A percentile compares a stretch with the other conserved stretches of the same genome.
phyloP scores from a whole-genome alignment of 768 basidiomycete genomes.

The Gloeophyllum trabeum region DNA sequence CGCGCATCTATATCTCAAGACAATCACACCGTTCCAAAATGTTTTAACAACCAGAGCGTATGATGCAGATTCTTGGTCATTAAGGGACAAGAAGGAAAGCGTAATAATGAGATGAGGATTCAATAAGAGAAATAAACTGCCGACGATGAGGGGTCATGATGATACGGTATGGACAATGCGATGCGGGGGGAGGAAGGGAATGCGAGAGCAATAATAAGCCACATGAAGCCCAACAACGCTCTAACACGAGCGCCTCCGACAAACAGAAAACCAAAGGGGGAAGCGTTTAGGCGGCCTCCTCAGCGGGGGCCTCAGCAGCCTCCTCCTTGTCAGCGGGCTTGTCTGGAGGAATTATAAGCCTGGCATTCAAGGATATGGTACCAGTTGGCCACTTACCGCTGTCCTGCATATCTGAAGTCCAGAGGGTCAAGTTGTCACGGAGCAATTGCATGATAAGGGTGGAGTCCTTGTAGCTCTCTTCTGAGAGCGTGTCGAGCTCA shows the following conservation, averaged over 20 bases:
- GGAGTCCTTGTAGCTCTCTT: constrained; percentile 99
- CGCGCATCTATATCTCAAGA: no score
- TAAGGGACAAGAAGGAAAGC: neutral
- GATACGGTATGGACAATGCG: neutral
- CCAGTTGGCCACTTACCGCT: constrained; percentile 40
- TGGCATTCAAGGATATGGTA: neutral
- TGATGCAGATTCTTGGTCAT: neutral
- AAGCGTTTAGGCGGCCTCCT: constrained; percentile 34
- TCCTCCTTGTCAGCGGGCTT: constrained; percentile 73
- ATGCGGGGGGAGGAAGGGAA: neutral
- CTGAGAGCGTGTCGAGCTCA: constrained; percentile 96
- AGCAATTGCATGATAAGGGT: constrained; percentile 96
- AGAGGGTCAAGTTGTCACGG: constrained; percentile 94
- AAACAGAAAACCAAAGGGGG: neutral
- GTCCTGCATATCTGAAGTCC: constrained; percentile 98
- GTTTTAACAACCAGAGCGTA: no score
- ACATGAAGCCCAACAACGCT: no score
- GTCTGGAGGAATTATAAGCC: constrained; percentile 27
- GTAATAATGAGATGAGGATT: neutral
- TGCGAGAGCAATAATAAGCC: no score
- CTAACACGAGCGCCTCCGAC: no score
- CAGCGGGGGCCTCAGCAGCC: constrained; percentile 43
- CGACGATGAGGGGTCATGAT: neutral
- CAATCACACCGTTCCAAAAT: no score
- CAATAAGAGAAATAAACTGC: neutral